These are phyloP conservation scores for Coemansia sp. DNA, from an alignment of 192 early-diverging fungal species.

Conservation along the genomic window DNA sequence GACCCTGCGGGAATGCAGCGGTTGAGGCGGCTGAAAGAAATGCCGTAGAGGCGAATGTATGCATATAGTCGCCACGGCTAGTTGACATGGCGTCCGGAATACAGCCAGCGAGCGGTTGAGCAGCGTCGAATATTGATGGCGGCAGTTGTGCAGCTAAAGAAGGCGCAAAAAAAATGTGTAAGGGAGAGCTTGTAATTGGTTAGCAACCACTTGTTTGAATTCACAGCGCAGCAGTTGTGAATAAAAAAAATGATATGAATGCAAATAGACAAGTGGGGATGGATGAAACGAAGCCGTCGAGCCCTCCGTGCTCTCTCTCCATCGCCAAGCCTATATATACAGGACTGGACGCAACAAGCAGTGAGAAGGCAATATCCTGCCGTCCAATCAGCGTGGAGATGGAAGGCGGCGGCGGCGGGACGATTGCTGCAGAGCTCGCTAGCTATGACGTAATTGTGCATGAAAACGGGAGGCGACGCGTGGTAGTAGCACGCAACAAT, in stretches of 20 bases:
- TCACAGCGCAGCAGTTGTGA: not conserved
- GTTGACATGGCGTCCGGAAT: not conserved
- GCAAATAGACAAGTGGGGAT: not conserved
- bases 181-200: not conserved
- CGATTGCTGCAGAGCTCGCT: slow-evolving; percentile 1
- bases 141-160: not conserved
- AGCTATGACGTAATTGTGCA: slow-evolving; percentile 7
- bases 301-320: not conserved
- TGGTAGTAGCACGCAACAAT: slow-evolving; percentile 3
- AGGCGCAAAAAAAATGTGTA: not conserved
- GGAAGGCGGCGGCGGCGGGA: not conserved
- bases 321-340: not conserved
- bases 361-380: not conserved
- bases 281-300: not conserved
- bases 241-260: not conserved
- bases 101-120: not conserved
- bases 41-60: not conserved
- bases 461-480: not conserved
- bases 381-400: not conserved
- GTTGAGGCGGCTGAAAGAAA: not conserved
- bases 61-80: not conserved
- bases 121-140: not conserved
- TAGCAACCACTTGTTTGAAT: slow-evolving; percentile 5
- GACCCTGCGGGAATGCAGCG: not conserved
- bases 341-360: not conserved